Evolutionary conservation across 2,329 filamentous ascomycete species (phyloP).

Genomic region (Monosporascus sp.): DNA sequence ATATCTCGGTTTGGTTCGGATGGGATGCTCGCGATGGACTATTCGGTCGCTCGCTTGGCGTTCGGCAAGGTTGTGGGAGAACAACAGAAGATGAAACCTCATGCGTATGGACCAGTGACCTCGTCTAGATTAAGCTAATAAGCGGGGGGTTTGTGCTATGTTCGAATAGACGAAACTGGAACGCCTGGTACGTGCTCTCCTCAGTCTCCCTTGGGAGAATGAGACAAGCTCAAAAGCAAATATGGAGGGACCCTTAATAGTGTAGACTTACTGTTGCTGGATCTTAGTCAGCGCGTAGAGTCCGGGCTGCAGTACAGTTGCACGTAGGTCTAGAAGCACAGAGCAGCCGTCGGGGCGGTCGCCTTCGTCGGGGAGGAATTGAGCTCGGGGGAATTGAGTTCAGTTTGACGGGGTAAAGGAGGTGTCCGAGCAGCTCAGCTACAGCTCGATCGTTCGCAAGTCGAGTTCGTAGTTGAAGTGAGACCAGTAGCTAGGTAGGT

Average conservation of each 20-base stretch:
- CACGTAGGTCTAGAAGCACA: neutral
- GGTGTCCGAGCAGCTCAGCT: neutral
- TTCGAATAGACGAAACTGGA: neutral
- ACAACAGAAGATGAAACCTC: neutral
- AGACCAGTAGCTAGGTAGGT: neutral
- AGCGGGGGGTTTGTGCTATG: neutral
- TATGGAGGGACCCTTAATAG: neutral
- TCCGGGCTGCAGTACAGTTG: no score
- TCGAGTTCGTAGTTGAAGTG: neutral
- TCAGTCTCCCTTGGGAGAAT: no score
- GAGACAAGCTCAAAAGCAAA: neutral
- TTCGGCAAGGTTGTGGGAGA: neutral
- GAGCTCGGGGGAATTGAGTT: neutral
- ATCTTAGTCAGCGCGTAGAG: neutral
- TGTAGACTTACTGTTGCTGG: neutral
- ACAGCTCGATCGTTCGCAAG: neutral
- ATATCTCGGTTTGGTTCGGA: neutral
- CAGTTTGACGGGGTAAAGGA: neutral
- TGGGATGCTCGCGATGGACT: neutral
- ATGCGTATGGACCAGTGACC: neutral
- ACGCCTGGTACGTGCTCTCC: neutral
- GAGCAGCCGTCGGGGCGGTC: neutral
- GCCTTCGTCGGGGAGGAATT: neutral
- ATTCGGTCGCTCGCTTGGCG: neutral
- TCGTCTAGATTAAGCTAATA: neutral